Base-by-base conservation (phyloP, 2,329 filamentous ascomycete species). In the Remersonia thermophila region DNA sequence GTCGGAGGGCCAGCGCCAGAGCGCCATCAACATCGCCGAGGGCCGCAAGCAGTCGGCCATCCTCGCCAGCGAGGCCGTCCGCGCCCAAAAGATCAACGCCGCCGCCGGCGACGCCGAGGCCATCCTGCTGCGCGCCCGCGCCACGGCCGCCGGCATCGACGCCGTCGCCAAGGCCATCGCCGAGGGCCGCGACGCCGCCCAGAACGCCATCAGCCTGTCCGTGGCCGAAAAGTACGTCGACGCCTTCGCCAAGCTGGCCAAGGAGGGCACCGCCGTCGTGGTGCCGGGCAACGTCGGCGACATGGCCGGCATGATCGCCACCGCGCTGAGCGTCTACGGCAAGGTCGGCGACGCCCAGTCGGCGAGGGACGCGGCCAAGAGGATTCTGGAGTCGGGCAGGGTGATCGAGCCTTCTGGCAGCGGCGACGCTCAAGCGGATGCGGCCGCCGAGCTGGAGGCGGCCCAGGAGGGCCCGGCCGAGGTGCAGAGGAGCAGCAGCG, bases 21-120 rank as follows among this genome's bases (percentile, higher is more conserved):
- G 80, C 52, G 91, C 91, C 27, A 98, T 98, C 72, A 98, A 98
- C 60, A 95, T 98, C 48, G 91, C 91, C 38, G 91, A 98, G 67
- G 91, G 91, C 58, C 77, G 80, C 61, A 98, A 98, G 67, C 91
- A 96, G 69, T 86, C 80, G 49, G 89, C 95, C 15, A 98, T 98
- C 50, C 70, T 98, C 16, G 91, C 91, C 0, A 95, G 86, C 7
- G 91, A 98, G 62, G 91, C 91, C 12, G 54, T 94, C 61, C 77
- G 79, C 48, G 75, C 83, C 12, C 89, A 98, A 65, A 76, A 93
- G 57, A 91, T 98, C 67, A 98, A 98, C 62, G 73, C 77, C 56
- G 91, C 91, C 8, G 73, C 71, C 53, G 91, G 91, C 73, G 91
- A 98, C 64, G 83, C 91, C 8, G 83, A 96, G 61, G 91, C 91